These are phyloP conservation scores for Malus domestica DNA, from an alignment of 306 rosid genomes.

Conservation along the genomic window DNA sequence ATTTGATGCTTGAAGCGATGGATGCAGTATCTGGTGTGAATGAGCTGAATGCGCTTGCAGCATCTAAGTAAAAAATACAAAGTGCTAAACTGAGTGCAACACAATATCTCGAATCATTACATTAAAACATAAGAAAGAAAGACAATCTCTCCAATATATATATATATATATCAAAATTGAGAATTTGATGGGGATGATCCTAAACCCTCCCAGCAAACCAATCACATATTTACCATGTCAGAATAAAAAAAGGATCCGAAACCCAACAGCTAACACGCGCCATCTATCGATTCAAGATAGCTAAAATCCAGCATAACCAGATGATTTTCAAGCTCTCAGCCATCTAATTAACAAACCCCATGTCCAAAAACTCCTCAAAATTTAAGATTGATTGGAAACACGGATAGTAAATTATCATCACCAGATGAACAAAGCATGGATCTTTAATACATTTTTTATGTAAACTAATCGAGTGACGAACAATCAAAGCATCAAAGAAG, in stretches of 20 bases:
- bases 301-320: not conserved
- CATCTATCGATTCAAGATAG: constrained; percentile 8
- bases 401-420: constrained; percentile 14
- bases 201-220: constrained; percentile 8
- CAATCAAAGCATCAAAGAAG: not conserved
- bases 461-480: constrained; percentile 4
- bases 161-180: not conserved
- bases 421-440: constrained; percentile 2
- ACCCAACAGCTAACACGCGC: constrained; percentile 9
- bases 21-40: constrained; percentile 56
- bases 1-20: constrained; percentile 74
- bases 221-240: constrained; percentile 18
- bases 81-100: constrained; percentile 1
- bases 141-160: not conserved
- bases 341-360: not conserved
- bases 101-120: not conserved
- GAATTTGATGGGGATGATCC: not conserved
- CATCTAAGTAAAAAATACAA: constrained; percentile 37
- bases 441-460: constrained; percentile 1
- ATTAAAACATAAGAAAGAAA: not conserved
- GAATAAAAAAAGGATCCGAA: constrained; percentile 37
- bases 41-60: constrained; percentile 27
- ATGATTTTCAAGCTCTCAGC: constrained; percentile 16
- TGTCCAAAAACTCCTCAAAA: constrained; percentile 4
- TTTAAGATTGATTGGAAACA: not conserved